Evolutionary conservation across 768 basidiomycete species (phyloP).

Genomic region (Coprinellus micaceus): DNA sequence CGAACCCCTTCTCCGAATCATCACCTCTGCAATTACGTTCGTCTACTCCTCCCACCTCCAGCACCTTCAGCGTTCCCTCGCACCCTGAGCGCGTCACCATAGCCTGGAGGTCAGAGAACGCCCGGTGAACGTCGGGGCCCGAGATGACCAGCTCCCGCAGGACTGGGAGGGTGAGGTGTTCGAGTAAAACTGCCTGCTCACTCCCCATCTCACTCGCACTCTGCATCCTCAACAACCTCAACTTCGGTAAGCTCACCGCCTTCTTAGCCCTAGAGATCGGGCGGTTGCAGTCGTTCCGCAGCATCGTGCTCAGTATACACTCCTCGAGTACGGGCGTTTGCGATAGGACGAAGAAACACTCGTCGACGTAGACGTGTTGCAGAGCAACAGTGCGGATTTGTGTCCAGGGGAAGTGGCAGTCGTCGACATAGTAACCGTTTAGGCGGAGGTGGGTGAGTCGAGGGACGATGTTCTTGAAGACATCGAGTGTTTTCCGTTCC

Average conservation of each 20-base stretch:
- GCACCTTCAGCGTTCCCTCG: neutral
- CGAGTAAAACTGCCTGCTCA: neutral
- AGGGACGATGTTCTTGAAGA: constrained; percentile 13
- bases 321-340: constrained; percentile 6
- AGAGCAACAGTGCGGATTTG: constrained; percentile 12
- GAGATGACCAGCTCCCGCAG: neutral
- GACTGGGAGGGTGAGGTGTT: neutral
- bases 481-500: constrained; percentile 13
- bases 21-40: neutral
- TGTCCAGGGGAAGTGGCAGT: constrained; percentile 15
- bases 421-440: constrained; percentile 20
- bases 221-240: neutral
- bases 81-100: neutral
- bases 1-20: no score
- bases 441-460: constrained; percentile 13
- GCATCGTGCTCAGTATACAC: constrained; percentile 15
- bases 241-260: neutral
- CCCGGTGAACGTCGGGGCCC: neutral
- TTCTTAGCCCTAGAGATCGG: neutral
- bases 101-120: neutral
- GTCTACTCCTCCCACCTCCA: neutral
- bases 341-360: constrained; percentile 16
- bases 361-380: constrained; percentile 19
- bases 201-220: neutral
- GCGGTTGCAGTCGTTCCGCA: constrained; percentile 14